A percentile compares a stretch with the other conserved stretches of the same genome.
These are phyloP conservation scores for Wickerhamiella alocasiicola DNA, from an alignment of 805 yeast species.

Conservation along the genomic window DNA sequence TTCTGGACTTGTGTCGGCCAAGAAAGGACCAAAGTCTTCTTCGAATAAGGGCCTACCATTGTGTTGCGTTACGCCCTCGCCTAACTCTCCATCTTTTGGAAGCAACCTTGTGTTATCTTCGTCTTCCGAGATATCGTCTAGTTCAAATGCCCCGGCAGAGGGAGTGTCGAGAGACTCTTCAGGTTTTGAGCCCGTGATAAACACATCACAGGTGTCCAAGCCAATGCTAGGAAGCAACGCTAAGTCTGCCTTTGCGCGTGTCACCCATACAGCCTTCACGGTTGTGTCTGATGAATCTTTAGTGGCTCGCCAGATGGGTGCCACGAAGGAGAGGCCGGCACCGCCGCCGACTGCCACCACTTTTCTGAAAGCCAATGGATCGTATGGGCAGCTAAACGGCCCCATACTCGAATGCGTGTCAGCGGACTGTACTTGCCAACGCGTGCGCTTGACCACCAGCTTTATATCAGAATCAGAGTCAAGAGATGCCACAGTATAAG, in stretches of 20 bases:
- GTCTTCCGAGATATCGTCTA: conserved; percentile 1
- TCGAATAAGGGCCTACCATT: conserved; percentile 17
- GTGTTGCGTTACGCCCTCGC: conserved; percentile 1
- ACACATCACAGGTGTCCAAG: conserved; percentile 16
- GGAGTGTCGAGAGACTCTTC: not conserved
- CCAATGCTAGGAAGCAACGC: conserved; percentile 11
- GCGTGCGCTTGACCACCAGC: conserved; percentile 29
- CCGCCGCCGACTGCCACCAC: conserved; percentile 21
- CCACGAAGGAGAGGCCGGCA: conserved; percentile 19
- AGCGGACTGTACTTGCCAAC: conserved; percentile 23
- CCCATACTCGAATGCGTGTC: conserved; percentile 30
- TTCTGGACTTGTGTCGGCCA: not conserved
- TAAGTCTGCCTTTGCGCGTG: conserved; percentile 9
- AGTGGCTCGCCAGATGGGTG: conserved; percentile 11
- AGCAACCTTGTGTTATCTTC: conserved; percentile 3
- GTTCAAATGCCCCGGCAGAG: conserved; percentile 7
- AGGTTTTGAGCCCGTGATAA: conserved; percentile 12
- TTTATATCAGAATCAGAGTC: conserved; percentile 32
- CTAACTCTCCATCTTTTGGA: conserved; percentile 5
- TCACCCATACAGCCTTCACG: conserved; percentile 11
- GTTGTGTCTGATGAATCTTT: not conserved
- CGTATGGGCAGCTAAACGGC: conserved; percentile 27
- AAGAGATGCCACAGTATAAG: conserved; percentile 39
- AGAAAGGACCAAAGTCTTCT: conserved; percentile 4
- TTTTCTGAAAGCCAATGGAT: conserved; percentile 10